Percentiles rank a stretch among this genome's conserved stretches.
Evolutionary conservation across 139 green algal genomes (phyloP).

Genomic region (Chlorella sorokiniana): DNA sequence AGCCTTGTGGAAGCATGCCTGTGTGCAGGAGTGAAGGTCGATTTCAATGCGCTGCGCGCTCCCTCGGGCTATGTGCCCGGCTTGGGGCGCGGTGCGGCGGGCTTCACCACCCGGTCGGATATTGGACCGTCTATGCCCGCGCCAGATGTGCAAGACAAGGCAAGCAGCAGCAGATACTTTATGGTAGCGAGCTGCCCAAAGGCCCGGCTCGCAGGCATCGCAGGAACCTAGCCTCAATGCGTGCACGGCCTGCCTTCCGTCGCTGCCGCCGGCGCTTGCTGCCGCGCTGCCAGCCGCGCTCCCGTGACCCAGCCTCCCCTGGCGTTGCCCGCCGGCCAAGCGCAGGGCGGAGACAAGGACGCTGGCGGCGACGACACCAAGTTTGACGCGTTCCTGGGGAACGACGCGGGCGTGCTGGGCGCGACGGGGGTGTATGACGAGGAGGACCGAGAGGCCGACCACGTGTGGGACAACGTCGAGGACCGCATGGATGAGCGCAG

Average conservation of each 20-base stretch:
- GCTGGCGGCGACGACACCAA: conserved; percentile 75
- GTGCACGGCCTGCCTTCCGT: too few relatives aligned
- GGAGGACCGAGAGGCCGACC: conserved; percentile 95
- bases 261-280: background rate
- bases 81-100: conserved; percentile 92
- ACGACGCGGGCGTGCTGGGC: conserved; percentile 90
- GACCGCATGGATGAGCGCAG: conserved; percentile 90
- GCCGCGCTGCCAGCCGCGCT: background rate
- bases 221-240: background rate
- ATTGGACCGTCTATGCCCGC: conserved; percentile 75
- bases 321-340: background rate
- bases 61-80: conserved; percentile 94
- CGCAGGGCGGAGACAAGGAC: conserved; percentile 54
- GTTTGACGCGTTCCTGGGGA: conserved; percentile 98
- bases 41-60: conserved; percentile 82
- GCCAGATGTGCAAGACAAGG: conserved; percentile 45
- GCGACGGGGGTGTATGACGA: conserved; percentile 52
- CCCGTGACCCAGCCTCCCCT: background rate
- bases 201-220: background rate
- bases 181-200: background rate
- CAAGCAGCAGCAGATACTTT: background rate
- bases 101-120: conserved; percentile 98
- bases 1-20: background rate
- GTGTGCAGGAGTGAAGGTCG: conserved; percentile 47
- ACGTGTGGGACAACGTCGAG: conserved; percentile 95